phyloP scores from a whole-genome alignment of 805 yeast species.

The Yarrowia bubula region DNA sequence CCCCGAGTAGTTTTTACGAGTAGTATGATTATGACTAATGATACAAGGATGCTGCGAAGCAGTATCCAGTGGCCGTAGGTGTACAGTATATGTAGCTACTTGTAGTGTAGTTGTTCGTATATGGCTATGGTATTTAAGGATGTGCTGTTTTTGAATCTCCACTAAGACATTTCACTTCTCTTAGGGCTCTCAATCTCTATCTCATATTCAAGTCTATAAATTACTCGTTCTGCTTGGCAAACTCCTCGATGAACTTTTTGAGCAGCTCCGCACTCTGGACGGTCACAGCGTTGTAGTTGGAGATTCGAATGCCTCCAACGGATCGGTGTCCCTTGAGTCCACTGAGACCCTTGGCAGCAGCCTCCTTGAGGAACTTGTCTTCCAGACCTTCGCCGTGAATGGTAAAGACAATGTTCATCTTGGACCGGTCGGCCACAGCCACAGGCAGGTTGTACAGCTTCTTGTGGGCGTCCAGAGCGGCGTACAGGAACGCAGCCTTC shows the following conservation, averaged over 20 bases:
- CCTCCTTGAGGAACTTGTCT: constrained; percentile 64
- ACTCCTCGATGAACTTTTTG: constrained; percentile 56
- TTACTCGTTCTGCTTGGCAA: constrained; percentile 42
- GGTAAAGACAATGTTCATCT: constrained; percentile 93
- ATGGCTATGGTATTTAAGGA: too few species aligned
- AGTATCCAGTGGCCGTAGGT: too few species aligned
- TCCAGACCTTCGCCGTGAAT: constrained; percentile 61
- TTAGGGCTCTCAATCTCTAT: too few species aligned
- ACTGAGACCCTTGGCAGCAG: constrained; percentile 55
- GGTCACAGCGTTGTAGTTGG: constrained; percentile 84
- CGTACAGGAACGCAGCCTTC: constrained; percentile 67
- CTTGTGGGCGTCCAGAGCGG: constrained; percentile 64
- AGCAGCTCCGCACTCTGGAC: constrained; percentile 57
- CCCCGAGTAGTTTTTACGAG: constrained; percentile 22
- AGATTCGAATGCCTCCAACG: constrained; percentile 95
- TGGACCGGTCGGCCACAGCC: constrained; percentile 61
- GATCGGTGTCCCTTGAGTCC: constrained; percentile 96
- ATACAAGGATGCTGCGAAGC: too few species aligned
- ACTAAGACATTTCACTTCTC: too few species aligned
- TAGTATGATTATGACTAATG: background rate
- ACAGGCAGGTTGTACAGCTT: constrained; percentile 67
- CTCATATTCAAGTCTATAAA: too few species aligned
- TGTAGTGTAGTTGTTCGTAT: too few species aligned
- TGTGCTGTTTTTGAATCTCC: too few species aligned
- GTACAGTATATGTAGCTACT: too few species aligned